Conservation (phyloP, 1,284 basidiomycete species). For the Singerocomus inundabilis region DNA sequence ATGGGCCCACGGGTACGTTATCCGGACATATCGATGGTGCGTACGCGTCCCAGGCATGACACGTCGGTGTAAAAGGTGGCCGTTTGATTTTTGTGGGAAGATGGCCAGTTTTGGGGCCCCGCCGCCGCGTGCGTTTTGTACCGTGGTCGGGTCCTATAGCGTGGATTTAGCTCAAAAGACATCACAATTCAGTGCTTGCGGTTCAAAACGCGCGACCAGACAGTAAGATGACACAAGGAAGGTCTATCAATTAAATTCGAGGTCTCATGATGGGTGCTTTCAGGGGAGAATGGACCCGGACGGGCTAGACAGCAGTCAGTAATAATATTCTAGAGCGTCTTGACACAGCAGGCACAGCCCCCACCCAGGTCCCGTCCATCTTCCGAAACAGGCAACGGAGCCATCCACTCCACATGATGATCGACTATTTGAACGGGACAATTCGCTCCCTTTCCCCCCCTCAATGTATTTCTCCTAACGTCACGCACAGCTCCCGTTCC, state of each 20-base stretch:
- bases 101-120: neutral
- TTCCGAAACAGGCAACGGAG: constrained; percentile 28
- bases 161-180: neutral
- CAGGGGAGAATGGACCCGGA: constrained; percentile 5
- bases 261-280: neutral
- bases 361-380: constrained; percentile 8
- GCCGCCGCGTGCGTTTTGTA: too few species aligned
- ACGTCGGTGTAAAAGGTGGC: neutral
- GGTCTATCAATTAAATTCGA: neutral
- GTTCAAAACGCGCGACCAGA: neutral
- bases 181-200: neutral
- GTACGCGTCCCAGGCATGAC: neutral
- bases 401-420: constrained; percentile 22
- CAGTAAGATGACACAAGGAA: neutral
- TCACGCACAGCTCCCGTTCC: constrained; percentile 4
- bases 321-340: constrained; percentile 12
- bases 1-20: neutral
- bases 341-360: constrained; percentile 18
- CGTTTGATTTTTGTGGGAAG: neutral
- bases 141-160: neutral
- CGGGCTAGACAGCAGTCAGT: neutral
- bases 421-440: constrained; percentile 30
- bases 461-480: constrained; percentile 17
- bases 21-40: neutral
- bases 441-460: neutral